Conservation (phyloP, 1,139 yeast species). For the Waltiozyma sp. region DNA sequence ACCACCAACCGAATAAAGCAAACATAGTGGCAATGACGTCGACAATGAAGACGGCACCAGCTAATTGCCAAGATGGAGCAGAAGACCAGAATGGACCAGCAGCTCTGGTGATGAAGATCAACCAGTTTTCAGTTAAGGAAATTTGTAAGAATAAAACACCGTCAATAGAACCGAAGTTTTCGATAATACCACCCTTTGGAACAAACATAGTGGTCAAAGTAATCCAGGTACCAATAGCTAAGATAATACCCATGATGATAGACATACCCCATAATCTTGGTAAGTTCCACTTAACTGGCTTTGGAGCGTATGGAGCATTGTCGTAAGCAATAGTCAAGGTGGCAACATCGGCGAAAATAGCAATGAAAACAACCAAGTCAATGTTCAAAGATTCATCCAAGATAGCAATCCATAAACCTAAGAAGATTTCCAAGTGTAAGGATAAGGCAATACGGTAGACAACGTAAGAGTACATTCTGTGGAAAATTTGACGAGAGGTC, state of each 20-base stretch:
- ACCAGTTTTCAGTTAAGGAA: conserved; percentile 91
- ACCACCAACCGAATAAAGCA: conserved; percentile 95
- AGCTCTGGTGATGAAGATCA: conserved; percentile 91
- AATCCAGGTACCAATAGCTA: conserved; percentile 89
- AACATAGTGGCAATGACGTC: conserved; percentile 86
- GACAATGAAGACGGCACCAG: conserved; percentile 85
- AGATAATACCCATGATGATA: conserved; percentile 64
- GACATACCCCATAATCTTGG: conserved; percentile 98
- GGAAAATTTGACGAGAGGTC: conserved; percentile 95
- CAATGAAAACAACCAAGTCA: conserved; percentile 86
- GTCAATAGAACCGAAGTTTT: conserved; percentile 87
- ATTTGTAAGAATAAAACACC: conserved; percentile 89
- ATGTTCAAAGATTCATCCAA: conserved; percentile 74
- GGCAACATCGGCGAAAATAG: conserved; percentile 92
- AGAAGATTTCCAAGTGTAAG: conserved; percentile 82
- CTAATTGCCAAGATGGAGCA: conserved; percentile 85
- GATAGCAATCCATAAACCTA: conserved; percentile 91
- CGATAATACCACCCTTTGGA: conserved; percentile 81
- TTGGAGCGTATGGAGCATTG: conserved; percentile 95
- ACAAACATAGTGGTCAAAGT: conserved; percentile 85
- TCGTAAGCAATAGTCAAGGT: conserved; percentile 92
- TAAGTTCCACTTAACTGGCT: conserved; percentile 97
- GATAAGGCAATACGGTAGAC: conserved; percentile 94
- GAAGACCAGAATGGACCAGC: conserved; percentile 95
- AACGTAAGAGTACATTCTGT: conserved; percentile 95